phyloP scores from a whole-genome alignment of 2,329 filamentous ascomycete genomes.

The Lachnellula occidentalis region DNA sequence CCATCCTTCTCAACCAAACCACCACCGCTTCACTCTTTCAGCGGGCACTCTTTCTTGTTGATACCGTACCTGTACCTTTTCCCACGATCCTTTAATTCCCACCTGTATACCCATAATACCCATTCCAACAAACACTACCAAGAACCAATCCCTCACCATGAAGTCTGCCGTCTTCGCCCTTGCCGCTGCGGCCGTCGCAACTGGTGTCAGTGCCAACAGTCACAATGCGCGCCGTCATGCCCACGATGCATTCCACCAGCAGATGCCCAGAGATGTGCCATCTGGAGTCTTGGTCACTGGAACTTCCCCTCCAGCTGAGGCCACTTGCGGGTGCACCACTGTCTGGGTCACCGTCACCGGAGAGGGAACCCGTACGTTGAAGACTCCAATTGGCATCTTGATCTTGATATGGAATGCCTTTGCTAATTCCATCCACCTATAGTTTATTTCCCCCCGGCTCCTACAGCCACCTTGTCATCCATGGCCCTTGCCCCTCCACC shows the following conservation, averaged over 20 bases:
- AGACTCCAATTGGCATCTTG: constrained; percentile 15
- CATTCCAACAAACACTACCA: constrained; percentile 8
- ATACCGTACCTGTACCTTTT: constrained; percentile 18
- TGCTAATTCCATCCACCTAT: not conserved
- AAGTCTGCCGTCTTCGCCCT: constrained; percentile 65
- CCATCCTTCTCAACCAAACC: constrained; percentile 17
- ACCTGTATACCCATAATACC: too few species aligned
- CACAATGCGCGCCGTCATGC: constrained; percentile 53
- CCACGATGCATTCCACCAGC: constrained; percentile 53
- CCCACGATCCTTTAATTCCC: not conserved
- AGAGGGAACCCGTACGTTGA: constrained; percentile 54
- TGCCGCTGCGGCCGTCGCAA: constrained; percentile 54
- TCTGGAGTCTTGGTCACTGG: constrained; percentile 12
- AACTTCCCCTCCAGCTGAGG: constrained; percentile 14
- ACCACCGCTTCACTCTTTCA: constrained; percentile 82
- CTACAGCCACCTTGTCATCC: constrained; percentile 16
- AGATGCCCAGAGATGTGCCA: constrained; percentile 32
- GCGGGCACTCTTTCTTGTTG: constrained; percentile 65
- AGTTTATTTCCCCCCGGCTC: constrained; percentile 25
- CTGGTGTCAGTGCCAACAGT: constrained; percentile 50
- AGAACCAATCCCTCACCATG: constrained; percentile 49
- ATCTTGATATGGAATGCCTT: not conserved
- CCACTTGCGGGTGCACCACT: constrained; percentile 65
- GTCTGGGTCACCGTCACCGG: constrained; percentile 68
- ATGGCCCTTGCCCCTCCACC: constrained; percentile 17